Conservation (phyloP, 768 basidiomycete genomes). For the Trametes punicea region DNA sequence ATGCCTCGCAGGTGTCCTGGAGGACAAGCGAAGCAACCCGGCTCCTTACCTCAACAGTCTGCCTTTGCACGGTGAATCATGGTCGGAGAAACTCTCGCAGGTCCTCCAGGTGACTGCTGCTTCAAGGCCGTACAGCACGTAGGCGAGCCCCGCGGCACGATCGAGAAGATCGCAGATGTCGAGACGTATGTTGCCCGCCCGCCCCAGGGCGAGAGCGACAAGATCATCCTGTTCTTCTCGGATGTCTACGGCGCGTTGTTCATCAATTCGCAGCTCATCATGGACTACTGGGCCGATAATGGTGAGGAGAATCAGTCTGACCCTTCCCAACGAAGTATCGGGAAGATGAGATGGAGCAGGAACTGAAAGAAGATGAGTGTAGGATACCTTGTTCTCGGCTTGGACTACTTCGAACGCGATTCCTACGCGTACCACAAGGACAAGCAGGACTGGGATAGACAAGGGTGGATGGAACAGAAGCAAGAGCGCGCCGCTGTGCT, state of each 20-base stretch:
- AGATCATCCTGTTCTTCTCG: conserved; percentile 54
- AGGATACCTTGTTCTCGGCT: conserved; percentile 58
- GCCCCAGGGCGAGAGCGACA: conserved; percentile 25
- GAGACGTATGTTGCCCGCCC: conserved; percentile 56
- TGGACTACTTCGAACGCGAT: conserved; percentile 65
- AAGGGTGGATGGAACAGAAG: conserved; percentile 41
- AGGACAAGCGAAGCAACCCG: not conserved
- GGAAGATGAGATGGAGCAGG: no score
- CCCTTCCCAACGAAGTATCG: no score
- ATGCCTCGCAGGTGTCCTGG: not conserved
- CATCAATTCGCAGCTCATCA: conserved; percentile 53
- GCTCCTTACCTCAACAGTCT: not conserved
- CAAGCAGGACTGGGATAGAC: conserved; percentile 33
- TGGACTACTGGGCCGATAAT: conserved; percentile 60
- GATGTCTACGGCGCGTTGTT: conserved; percentile 60
- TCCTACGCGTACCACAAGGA: conserved; percentile 38
- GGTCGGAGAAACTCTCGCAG: conserved; percentile 6
- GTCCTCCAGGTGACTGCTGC: conserved; percentile 44
- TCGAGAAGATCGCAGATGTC: conserved; percentile 40
- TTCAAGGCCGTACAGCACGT: conserved; percentile 48
- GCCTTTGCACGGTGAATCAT: not conserved
- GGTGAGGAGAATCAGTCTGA: no score
- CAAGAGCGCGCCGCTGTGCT: conserved; percentile 35
- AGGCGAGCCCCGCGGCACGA: conserved; percentile 45
- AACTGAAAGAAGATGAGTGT: not conserved